Base-by-base conservation (phyloP, 1,284 basidiomycete genomes). In the Ceratobasidium sp. region DNA sequence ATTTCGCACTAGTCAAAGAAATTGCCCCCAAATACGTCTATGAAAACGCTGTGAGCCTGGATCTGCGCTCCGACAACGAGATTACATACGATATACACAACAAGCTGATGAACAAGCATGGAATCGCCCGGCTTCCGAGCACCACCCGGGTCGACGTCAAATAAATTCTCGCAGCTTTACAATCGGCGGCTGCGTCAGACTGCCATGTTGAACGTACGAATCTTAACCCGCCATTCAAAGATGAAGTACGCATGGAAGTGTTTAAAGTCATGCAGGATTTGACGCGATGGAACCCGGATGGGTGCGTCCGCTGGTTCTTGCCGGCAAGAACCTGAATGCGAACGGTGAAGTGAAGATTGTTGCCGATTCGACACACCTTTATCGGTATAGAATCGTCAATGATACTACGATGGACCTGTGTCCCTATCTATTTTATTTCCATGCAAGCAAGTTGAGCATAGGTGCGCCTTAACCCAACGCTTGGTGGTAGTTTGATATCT, bases 381-480 rank as follows among this genome's bases (percentile, higher is more conserved):
- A 87, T 76, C 80, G 82, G 17, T 81, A 87, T 71, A 82, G 84
- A 39, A 78, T 88, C 49, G 82, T 83, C 78, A 88, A 88, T 76
- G 79, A 83, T 68, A 82, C 87, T 7, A 82, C 84, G 79, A 78
- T 78, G 65, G 85, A 86, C 78, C 84, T 88, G 51, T 88, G 85
- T 84, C 85, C 87, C 23, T 86, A 85, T 79, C 83, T 87, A 47
- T 86, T 86, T 2, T 87, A 85, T 81, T 86, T 88, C 84, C 85
- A 87, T 77, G 82, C 84, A 3, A 84, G 84, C 64, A 85, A 85
- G n/a, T 83, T 87, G 76, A 83, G 82, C 75, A 86, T 88, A 78
- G 83, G 83, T n/a, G n/a, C n/a, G n/a, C n/a, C n/a, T n/a, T 78
- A 20, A 51, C 15, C n/a, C 49, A n/a, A 45, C 17, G 49, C 20